Evolutionary conservation across 129 eudicot species (phyloP).

Genomic region (Flaveria bidentis): DNA sequence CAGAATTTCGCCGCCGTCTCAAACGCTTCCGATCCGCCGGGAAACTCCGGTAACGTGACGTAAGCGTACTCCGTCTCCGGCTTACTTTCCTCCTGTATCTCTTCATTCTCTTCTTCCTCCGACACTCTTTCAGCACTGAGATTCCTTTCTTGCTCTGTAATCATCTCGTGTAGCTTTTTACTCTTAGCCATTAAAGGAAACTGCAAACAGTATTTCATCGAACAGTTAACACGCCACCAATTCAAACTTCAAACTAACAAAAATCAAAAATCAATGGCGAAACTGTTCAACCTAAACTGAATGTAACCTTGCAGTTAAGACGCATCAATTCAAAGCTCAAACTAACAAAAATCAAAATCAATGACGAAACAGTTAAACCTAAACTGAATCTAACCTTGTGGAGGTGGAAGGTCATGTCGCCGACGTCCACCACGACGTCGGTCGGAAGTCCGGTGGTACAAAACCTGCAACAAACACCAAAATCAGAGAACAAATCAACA

Average conservation of each 20-base stretch:
- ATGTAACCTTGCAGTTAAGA: background rate
- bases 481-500: background rate
- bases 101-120: constrained; percentile 29
- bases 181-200: constrained; percentile 89
- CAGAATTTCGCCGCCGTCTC: constrained; percentile 91
- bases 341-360: constrained; percentile 2
- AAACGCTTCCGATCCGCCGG: constrained; percentile 87
- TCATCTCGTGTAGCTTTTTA: constrained; percentile 70
- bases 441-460: constrained; percentile 93
- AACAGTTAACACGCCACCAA: background rate
- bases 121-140: constrained; percentile 26
- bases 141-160: constrained; percentile 66
- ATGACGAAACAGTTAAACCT: background rate
- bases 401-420: constrained; percentile 87
- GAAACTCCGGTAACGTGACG: constrained; percentile 70
- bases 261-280: constrained; percentile 3
- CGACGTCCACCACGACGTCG: constrained; percentile 81
- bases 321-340: background rate
- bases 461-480: constrained; percentile 57
- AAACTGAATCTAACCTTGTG: constrained; percentile 64
- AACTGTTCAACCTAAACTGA: background rate
- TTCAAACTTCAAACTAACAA: background rate
- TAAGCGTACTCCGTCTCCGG: constrained; percentile 40
- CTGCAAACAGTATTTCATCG: constrained; percentile 43
- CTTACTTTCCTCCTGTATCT: constrained; percentile 21